phyloP scores from a whole-genome alignment of 2,329 filamentous ascomycete genomes.

The Venturia asperata region DNA sequence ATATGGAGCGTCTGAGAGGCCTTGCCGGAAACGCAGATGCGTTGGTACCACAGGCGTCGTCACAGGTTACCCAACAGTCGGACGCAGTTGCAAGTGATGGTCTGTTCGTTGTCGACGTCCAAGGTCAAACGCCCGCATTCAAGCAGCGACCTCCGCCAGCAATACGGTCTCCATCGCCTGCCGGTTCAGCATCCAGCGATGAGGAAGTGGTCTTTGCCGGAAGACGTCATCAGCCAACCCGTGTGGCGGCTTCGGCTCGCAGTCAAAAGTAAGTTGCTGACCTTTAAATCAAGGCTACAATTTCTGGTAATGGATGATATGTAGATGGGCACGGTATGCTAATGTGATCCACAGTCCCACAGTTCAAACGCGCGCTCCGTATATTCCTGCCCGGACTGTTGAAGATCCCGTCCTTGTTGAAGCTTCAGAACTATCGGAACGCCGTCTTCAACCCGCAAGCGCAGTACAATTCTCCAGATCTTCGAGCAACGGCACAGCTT shows the following conservation, averaged over 20 bases:
- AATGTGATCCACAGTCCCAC: neutral
- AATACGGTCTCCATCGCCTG: slow-evolving; percentile 32
- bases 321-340: neutral
- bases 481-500: neutral
- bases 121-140: slow-evolving; percentile 12
- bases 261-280: neutral
- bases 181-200: slow-evolving; percentile 56
- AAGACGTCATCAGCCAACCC: neutral
- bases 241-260: too few species aligned
- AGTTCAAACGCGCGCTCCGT: neutral
- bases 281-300: neutral
- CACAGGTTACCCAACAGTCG: neutral
- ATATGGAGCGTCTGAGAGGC: neutral
- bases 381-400: neutral
- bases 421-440: neutral
- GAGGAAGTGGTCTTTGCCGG: slow-evolving; percentile 51
- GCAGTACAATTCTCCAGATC: neutral
- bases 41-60: neutral
- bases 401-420: slow-evolving; percentile 11
- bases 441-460: neutral
- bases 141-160: slow-evolving; percentile 20
- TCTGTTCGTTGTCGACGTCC: slow-evolving; percentile 21
- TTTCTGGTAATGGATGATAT: neutral
- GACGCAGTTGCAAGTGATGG: neutral
- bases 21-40: neutral